Base-by-base conservation (phyloP, 2,329 filamentous ascomycete species). In the Sclerotinia sclerotiorum region DNA sequence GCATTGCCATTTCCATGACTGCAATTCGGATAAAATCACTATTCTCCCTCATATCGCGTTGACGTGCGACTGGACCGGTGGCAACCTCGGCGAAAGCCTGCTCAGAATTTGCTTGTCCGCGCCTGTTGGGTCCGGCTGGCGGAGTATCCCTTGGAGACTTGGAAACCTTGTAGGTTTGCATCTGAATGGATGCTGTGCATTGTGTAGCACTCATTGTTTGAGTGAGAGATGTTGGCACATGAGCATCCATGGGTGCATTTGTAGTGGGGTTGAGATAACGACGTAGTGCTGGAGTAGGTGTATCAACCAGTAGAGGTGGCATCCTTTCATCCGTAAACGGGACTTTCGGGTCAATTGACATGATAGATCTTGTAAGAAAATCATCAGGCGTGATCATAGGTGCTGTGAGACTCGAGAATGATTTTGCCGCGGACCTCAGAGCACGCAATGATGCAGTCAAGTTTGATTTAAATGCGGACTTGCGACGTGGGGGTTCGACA, bases 1-100 rank as follows among this genome's bases (percentile, higher is more conserved):
- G 85, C 88, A 90, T 90, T 17, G 88, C 85, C 85, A 90, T 90
- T 75, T 90, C 88, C 84, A 90, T 87, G 63, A 90, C 88, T 48
- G 88, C 88, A 67, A 90, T 85, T 73, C 88, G 85, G 75, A 90
- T 90, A 74, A 90, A 90, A 74, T 90, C 87, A 52, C 87, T 84
- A 73, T 90, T 90, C 77, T 90, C 88, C 42, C 88, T 85, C 81
- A 89, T 85, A 77, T 90, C 88, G 58, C 88, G 84, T 77, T 89
- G 88, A 29, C 88, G 85, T 73, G 72, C 82, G 78, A 58, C 82
- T 81, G 51, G 85, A 79, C 64, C 82, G 61, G 74, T 70, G 58
- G 81, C 65, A 76, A 79, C 49, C 39, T 76, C 73, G 27, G 79
- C 74, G 44, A 78, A 74, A 5, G 78, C 74, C 39, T 76, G 74